phyloP scores from a whole-genome alignment of 441 rosid species.

The Bocquillonia castaneifolia region DNA sequence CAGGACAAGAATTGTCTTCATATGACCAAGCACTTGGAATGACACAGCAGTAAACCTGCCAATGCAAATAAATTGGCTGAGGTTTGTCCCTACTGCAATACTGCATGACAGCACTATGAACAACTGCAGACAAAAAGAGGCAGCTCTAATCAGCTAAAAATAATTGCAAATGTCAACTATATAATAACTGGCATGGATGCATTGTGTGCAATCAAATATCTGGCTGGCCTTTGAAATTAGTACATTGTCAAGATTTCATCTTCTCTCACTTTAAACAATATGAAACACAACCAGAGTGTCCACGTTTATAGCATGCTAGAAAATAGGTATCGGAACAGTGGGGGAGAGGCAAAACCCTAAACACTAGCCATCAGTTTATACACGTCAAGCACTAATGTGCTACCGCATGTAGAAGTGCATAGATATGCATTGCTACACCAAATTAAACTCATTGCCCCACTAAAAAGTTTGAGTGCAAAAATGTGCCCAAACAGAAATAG shows the following conservation, averaged over 20 bases:
- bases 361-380: not conserved
- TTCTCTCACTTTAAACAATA: no score
- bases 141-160: not conserved
- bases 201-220: no score
- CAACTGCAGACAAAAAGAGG: constrained; percentile 42
- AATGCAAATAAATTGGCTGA: constrained; percentile 95
- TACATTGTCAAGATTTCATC: no score
- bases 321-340: not conserved
- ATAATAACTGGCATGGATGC: no score
- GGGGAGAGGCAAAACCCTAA: not conserved
- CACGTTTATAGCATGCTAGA: not conserved
- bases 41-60: constrained; percentile 94
- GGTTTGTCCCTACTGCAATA: constrained; percentile 92
- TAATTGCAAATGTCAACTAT: no score
- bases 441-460: not conserved
- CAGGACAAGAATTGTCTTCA: constrained; percentile 93
- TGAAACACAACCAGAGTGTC: not conserved
- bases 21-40: constrained; percentile 95
- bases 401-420: no score
- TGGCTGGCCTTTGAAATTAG: not conserved
- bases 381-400: not conserved
- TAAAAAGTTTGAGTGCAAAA: not conserved
- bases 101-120: constrained; percentile 75
- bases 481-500: not conserved
- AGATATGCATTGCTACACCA: not conserved